phyloP scores from a whole-genome alignment of 2,329 filamentous ascomycete species.

The Aulographum hederae region DNA sequence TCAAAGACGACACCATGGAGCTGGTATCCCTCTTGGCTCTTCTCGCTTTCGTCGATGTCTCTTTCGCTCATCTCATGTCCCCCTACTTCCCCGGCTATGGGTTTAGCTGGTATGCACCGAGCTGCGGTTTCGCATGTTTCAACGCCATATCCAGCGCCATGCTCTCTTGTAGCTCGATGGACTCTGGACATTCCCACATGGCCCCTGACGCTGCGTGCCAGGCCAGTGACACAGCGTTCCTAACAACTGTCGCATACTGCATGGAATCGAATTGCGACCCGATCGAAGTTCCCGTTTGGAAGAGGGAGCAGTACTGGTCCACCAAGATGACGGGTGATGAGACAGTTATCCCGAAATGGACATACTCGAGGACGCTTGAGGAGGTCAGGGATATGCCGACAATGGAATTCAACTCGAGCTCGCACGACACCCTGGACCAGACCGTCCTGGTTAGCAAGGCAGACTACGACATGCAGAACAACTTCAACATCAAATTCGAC shows the following conservation, averaged over 20 bases:
- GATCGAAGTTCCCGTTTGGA: constrained; percentile 6
- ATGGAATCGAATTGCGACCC: constrained; percentile 10
- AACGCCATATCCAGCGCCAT: constrained; percentile 6
- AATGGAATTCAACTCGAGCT: neutral
- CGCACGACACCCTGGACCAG: neutral
- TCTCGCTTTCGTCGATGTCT: neutral
- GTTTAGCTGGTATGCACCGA: constrained; percentile 5
- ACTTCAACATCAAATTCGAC: neutral
- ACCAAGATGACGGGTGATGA: constrained; percentile 7
- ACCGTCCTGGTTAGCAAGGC: neutral
- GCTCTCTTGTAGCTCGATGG: constrained; percentile 7
- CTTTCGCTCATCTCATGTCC: neutral
- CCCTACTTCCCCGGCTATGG: neutral
- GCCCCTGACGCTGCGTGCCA: constrained; percentile 9
- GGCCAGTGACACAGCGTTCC: constrained; percentile 10
- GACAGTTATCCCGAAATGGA: constrained; percentile 7
- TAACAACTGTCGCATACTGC: constrained; percentile 14
- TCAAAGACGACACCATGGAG: neutral
- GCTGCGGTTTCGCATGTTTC: constrained; percentile 11
- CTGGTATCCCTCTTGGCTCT: neutral
- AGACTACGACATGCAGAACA: neutral
- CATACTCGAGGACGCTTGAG: constrained; percentile 5
- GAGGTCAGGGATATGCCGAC: neutral
- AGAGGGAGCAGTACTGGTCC: constrained; percentile 10
- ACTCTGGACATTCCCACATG: neutral